Evolutionary conservation across 495 filamentous ascomycete genomes (phyloP).

Genomic region (Xylaria palmicola): DNA sequence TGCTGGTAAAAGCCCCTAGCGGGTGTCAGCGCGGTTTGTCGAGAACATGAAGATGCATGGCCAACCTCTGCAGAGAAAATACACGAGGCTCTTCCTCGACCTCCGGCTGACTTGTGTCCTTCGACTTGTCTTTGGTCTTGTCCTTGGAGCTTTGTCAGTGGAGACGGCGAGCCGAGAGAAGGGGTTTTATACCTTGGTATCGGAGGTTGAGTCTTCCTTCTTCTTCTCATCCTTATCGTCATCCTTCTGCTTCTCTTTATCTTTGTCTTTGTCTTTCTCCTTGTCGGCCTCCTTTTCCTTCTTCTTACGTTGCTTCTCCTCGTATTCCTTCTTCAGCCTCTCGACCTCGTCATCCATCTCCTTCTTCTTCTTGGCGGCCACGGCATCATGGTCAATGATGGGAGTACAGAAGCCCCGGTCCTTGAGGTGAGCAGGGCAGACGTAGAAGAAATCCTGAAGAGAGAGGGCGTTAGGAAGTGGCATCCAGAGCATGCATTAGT

Average conservation of each 20-base stretch:
- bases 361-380: slow-evolving; percentile 66
- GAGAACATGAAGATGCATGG: slow-evolving; percentile 7
- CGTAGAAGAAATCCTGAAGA: slow-evolving; percentile 86
- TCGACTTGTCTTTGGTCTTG: slow-evolving; percentile 57
- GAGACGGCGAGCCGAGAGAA: slow-evolving; percentile 23
- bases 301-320: slow-evolving; percentile 68
- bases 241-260: slow-evolving; percentile 54
- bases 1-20: slow-evolving; percentile 83
- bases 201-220: slow-evolving; percentile 18
- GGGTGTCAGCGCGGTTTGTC: slow-evolving; percentile 19
- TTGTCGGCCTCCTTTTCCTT: slow-evolving; percentile 54
- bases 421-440: slow-evolving; percentile 80
- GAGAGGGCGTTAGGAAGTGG: slow-evolving; percentile 21
- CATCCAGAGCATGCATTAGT: not conserved
- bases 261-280: slow-evolving; percentile 50
- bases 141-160: slow-evolving; percentile 53
- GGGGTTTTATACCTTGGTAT: slow-evolving; percentile 20
- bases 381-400: slow-evolving; percentile 72
- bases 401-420: slow-evolving; percentile 80
- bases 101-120: slow-evolving; percentile 46
- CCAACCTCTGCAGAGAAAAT: slow-evolving; percentile 83
- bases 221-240: slow-evolving; percentile 37
- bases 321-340: slow-evolving; percentile 75
- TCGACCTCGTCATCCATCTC: slow-evolving; percentile 71
- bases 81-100: slow-evolving; percentile 67